Evolutionary conservation across 176 grass and related monocot species (phyloP), one percentile per base, ranked within the genome.

Genomic region (Lolium perenne): DNA sequence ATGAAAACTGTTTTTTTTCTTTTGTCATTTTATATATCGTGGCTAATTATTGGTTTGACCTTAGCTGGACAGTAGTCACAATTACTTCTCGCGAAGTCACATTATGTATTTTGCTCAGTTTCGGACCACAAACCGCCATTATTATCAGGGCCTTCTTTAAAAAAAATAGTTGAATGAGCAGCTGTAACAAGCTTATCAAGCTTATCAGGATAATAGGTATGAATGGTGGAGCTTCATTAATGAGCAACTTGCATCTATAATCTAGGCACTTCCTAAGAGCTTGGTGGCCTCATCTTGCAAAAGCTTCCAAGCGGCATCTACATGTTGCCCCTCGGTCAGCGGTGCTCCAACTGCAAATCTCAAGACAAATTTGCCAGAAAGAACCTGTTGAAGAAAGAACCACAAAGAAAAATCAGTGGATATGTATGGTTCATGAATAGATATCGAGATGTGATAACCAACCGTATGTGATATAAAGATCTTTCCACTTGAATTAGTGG

Each of bases 401-500:
- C 64, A 50, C 38, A 61, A 43, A 25, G 2, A 35, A 29, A 83
- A 70, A 86, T 22, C 13, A 80, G 4, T 46, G n/a, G 29, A 76
- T 50, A 21, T 9, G 61, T 26, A 73, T 57, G 20, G 41, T 64
- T 46, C 4, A 5, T 15, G 15, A 65, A 15, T 20, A 78, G 2
- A 64, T 57, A 29, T 25, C 4, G 26, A 25, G 32, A 66, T 14
- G 15, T 41, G 65, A 67, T 21, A 65, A 83, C 82, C 7, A 29
- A 94, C 93, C 9, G 93, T 90, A 80, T 94, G 93, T 77, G 90
- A 90, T 67, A 94, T 77, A 74, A 92, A 94, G 10, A 94, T 92
- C 58, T 92, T 90, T 48, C 90, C 93, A 60, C 78, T 92, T 69
- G 74, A 82, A 76, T 94, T 94, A 22, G 84, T 60, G 4, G 38